Base-by-base conservation (phyloP, 768 basidiomycete genomes). In the Tylopilus vinaceipallidus region DNA sequence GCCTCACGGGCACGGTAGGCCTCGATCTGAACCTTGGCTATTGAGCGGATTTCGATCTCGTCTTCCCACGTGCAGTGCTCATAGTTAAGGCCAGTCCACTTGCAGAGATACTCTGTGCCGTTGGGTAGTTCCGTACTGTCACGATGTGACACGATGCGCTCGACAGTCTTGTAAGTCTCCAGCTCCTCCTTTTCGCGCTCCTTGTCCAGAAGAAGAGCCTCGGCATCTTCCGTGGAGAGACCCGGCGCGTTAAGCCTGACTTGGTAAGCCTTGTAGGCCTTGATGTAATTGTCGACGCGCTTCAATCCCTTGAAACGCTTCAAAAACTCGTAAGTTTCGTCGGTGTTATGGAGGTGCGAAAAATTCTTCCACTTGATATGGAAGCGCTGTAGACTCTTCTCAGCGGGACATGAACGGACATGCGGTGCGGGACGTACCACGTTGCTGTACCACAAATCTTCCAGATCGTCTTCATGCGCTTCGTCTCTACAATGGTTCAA, bases 311-410 rank as follows among this genome's bases (percentile, higher is more conserved):
- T 90, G 80, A 88, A 98, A 22, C 88, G 83, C 69, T 95, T 98
- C 51, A 98, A 75, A 70, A 95, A 98, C 64, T 93, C 86, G 74
- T 98, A 97, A 14, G 86, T 86, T 71, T 99, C 97, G 65, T 98
- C 95, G n/a, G 97, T 99, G 64, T 99, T 98, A 75, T 98, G 97
- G 14, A 98, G 78, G 67, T 98, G 95, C 10, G 94, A 97, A 70
- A 94, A 98, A 59, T 84, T 85, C 71, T 98, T 98, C 97, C 97
- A 99, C 71, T 99, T 99, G 76, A 99, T 94, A 67, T 98, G 93
- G 76, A 88, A 99, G 44, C 94, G 93, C 94, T 97, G 63, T 3
- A 57, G 52, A 45, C 22, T 47, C 47, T 36, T 26, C 34, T 61
- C 26, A 56, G 63, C 9, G 45, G 6, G 16, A 35, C 1, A 23